These are phyloP conservation scores for Biscogniauxia sp. DNA, from an alignment of 2,329 filamentous ascomycete species.

Conservation along the genomic window DNA sequence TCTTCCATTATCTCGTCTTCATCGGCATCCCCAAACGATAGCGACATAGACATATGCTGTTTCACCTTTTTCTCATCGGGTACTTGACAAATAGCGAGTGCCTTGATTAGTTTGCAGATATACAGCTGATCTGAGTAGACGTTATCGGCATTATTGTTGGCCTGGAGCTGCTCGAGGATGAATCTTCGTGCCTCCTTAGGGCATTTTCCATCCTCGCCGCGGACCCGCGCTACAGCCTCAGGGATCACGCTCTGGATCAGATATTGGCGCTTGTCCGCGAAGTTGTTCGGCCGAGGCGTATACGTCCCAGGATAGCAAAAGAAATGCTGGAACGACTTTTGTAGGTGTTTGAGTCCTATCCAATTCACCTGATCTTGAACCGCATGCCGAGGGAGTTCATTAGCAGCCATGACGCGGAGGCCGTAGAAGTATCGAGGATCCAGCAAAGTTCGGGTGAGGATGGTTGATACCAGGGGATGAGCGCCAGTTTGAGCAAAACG, in stretches of 20 bases:
- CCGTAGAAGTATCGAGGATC: slow-evolving; percentile 92
- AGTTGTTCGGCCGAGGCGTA: slow-evolving; percentile 87
- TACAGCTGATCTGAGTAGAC: slow-evolving; percentile 87
- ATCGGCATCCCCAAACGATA: slow-evolving; percentile 40
- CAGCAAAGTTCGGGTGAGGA: slow-evolving; percentile 84
- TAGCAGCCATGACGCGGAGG: slow-evolving; percentile 81
- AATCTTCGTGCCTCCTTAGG: slow-evolving; percentile 78
- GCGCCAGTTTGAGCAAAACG: slow-evolving; percentile 49
- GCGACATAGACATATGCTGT: slow-evolving; percentile 41
- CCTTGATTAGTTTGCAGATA: slow-evolving; percentile 72
- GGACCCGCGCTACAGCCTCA: slow-evolving; percentile 73
- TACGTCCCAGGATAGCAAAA: slow-evolving; percentile 78
- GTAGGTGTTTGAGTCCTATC: slow-evolving; percentile 79
- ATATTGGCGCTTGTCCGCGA: slow-evolving; percentile 82
- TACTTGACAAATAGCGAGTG: slow-evolving; percentile 58
- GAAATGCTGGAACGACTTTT: slow-evolving; percentile 81
- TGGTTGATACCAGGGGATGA: slow-evolving; percentile 81
- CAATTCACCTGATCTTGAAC: slow-evolving; percentile 63
- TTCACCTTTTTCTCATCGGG: slow-evolving; percentile 41
- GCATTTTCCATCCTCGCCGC: slow-evolving; percentile 72
- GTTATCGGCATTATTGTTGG: slow-evolving; percentile 94
- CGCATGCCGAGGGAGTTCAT: slow-evolving; percentile 74
- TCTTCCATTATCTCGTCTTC: slow-evolving; percentile 42
- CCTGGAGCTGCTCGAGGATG: slow-evolving; percentile 82
- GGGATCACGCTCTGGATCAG: slow-evolving; percentile 81